Evolutionary conservation across 192 early-diverging fungal genomes (phyloP).

Genomic region (Jimgerdemannia flammicorona): DNA sequence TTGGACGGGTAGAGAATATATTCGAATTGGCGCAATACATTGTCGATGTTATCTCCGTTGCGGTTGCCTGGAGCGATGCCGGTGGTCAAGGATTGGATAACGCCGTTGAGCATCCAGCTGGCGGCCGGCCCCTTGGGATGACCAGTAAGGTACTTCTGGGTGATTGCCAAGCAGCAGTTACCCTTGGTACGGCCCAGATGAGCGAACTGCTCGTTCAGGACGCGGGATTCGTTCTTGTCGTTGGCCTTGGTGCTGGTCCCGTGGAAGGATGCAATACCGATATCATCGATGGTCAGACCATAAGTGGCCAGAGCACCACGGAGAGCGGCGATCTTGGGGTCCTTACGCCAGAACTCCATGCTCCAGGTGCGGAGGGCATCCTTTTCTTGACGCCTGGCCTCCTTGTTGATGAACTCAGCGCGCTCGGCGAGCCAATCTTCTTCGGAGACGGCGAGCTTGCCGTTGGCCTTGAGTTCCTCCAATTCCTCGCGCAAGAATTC

Average conservation of each 20-base stretch:
- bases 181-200: constrained; percentile 86
- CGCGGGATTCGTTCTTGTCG: constrained; percentile 91
- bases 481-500: constrained; percentile 64
- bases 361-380: constrained; percentile 73
- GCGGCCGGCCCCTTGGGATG: constrained; percentile 97
- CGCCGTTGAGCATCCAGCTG: constrained; percentile 96
- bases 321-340: constrained; percentile 75
- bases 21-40: constrained; percentile 68
- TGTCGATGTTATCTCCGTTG: constrained; percentile 84
- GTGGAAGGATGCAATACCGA: constrained; percentile 93
- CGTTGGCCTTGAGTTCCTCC: constrained; percentile 47
- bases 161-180: constrained; percentile 72
- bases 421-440: constrained; percentile 49
- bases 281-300: constrained; percentile 89
- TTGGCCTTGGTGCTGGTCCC: constrained; percentile 93
- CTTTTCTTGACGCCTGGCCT: constrained; percentile 68
- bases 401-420: constrained; percentile 45
- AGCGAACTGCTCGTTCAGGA: constrained; percentile 78
- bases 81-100: constrained; percentile 78
- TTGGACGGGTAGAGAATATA: constrained; percentile 80
- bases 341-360: constrained; percentile 73
- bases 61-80: constrained; percentile 92
- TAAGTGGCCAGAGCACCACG: constrained; percentile 85
- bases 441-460: constrained; percentile 32
- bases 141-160: constrained; percentile 94